Evolutionary conservation across 768 basidiomycete species (phyloP), one percentile per base, ranked within the genome.

Genomic region (Butyriboletus loyo): DNA sequence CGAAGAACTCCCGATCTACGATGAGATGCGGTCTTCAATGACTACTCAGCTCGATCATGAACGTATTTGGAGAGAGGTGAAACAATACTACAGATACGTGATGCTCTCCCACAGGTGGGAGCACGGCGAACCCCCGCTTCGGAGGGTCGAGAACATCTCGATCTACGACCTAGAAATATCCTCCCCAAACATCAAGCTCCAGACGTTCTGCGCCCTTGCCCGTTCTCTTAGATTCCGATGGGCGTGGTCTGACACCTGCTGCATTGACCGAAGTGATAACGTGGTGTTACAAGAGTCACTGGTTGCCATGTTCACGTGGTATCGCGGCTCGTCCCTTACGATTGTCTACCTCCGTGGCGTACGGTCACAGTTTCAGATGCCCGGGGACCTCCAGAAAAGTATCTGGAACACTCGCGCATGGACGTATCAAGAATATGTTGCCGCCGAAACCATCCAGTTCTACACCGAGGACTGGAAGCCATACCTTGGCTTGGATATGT

Each of bases 341-440:
- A 1, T 56, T 1, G 46, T 56, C 2, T 24, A 57, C 15, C 55
- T 57, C 7, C 48, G 15, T 0, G 55, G 31, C 4, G 53, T 57
- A 1, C 22, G 2, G 8, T 49, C 46, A 0, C 7, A 31, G 17
- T 31, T 38, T 2, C 35, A 19, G 10, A 0, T 22, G 6, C 2
- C 7, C 4, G 54, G 47, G 1, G 17, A 3, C 7, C 38, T 50
- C 0, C 8, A n/a, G 30, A 4, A 1, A 2, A 57, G 56, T 3
- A 19, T 46, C 9, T 57, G 56, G 56, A 50, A 50, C n/a, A 56
- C 39, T 1, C 45, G 56, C 0, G 54, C 24, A 3, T 57, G 54
- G 56, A 57, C 56, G n/a, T n/a, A n/a, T n/a, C n/a, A n/a, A 21
- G 54, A 57, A 24, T 56, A 56, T 6, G 10, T 45, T 15, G 57